Conservation (phyloP, 2,329 filamentous ascomycete genomes). For the Epichloe brachyelytri region DNA sequence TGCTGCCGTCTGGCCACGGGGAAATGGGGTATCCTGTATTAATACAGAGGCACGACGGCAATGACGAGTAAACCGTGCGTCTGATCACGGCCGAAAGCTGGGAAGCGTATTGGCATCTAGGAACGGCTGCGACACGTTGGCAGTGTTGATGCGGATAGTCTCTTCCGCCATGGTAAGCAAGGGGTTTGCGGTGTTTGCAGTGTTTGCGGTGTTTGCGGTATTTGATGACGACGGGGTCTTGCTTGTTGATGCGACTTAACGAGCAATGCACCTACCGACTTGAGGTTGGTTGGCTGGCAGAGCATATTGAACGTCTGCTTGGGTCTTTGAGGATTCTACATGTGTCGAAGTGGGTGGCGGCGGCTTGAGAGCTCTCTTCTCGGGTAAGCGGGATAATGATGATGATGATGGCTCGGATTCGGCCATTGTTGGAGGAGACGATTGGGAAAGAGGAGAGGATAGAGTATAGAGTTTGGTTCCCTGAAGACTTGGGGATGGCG, state of each 20-base stretch:
- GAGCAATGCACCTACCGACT: conserved; percentile 11
- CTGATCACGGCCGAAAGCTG: conserved; percentile 6
- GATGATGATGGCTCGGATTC: background rate
- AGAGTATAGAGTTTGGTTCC: too few relatives aligned
- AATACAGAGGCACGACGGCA: too few relatives aligned
- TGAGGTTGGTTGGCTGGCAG: conserved; percentile 16
- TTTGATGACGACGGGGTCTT: background rate
- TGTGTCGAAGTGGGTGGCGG: conserved; percentile 11
- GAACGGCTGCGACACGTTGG: conserved; percentile 21
- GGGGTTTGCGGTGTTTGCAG: background rate
- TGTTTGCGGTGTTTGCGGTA: background rate
- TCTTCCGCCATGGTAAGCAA: conserved; percentile 9
- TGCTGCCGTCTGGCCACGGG: too few relatives aligned
- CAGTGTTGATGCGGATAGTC: conserved; percentile 15
- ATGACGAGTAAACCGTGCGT: too few relatives aligned
- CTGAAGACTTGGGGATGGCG: background rate
- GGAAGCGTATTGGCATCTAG: conserved; percentile 18
- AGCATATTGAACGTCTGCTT: conserved; percentile 17
- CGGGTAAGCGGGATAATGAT: conserved; percentile 4
- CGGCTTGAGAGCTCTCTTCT: conserved; percentile 15
- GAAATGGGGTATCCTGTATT: too few relatives aligned
- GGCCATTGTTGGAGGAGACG: background rate
- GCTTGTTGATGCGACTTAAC: too few relatives aligned
- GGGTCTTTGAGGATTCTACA: conserved; percentile 13
- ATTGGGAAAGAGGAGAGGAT: background rate